Base-by-base conservation (phyloP, 2,329 filamentous ascomycete species). In the Fusarium chuoi region DNA sequence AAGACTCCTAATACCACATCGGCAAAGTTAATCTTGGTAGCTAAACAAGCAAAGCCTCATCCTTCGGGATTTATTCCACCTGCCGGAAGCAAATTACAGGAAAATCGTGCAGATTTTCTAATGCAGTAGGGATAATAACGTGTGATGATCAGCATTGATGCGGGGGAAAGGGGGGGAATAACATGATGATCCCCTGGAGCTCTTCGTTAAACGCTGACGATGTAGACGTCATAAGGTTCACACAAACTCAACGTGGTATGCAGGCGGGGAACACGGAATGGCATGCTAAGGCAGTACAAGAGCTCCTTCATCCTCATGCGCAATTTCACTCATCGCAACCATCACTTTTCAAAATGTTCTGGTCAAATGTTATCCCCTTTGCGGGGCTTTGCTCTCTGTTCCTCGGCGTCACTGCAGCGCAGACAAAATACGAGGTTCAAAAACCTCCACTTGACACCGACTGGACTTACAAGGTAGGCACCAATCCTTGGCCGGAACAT, bases 401-500 rank as follows among this genome's bases (percentile, higher is more conserved):
- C 0, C 12, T 48, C 7, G 22, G 15, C 26, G 11, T 28, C 2
- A 44, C 48, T 15, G 52, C 22, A 24, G 69, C 72, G 0, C 72
- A 75, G 28, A 73, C 57, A 13, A 80, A 81, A 1, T 85, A 86
- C 75, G 68, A 79, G 30, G 78, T 83, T 1, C 78, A 84, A 63
- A 81, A 76, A 13, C 83, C 84, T 20, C 85, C 84, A 0, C 82
- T 87, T 6, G 84, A 86, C 69, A 89, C 86, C 6, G 82, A 84
- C 14, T 89, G 87, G 87, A 89, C 88, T 3, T 79, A 83, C 62
- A 80, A 84, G 10, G 85, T 89, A 26, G 87, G 88, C 39, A 87
- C 82, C 2, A 80, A 86, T 44, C 87, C 88, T 0, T 89, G 88
- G 88, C 87, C 87, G 5, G 87, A 90, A 55, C 85, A 90, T 71